Evolutionary conservation across 2,329 filamentous ascomycete species (phyloP).

Genomic region (Aureobasidium sp.): DNA sequence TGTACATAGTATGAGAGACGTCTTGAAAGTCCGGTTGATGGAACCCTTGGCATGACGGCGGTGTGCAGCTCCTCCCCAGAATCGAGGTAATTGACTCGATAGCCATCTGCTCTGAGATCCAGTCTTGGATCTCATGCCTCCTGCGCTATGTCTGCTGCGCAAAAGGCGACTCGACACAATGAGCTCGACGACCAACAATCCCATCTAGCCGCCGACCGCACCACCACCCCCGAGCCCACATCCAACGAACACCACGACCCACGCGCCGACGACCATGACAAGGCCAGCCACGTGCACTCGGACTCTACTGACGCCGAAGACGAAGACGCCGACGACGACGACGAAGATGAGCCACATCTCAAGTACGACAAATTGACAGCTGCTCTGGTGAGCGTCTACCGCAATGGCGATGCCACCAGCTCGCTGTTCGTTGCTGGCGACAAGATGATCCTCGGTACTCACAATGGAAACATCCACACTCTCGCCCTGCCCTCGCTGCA

Average conservation of each 20-base stretch:
- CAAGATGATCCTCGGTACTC: constrained; percentile 95
- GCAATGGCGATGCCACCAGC: constrained; percentile 92
- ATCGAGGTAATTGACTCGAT: neutral
- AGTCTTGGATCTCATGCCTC: constrained; percentile 19
- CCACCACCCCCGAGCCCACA: constrained; percentile 40
- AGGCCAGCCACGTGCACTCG: neutral
- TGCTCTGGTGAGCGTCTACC: constrained; percentile 71
- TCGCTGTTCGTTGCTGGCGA: constrained; percentile 84
- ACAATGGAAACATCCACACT: constrained; percentile 94
- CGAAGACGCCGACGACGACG: constrained; percentile 35
- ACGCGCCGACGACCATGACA: neutral
- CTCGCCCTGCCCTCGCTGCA: constrained; percentile 76
- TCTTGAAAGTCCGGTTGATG: neutral
- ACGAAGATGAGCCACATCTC: constrained; percentile 84
- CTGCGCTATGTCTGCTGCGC: constrained; percentile 29
- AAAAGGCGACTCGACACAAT: constrained; percentile 19
- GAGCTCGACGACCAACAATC: neutral
- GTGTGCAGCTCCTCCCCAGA: neutral
- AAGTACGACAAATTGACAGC: constrained; percentile 87
- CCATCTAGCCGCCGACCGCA: constrained; percentile 21
- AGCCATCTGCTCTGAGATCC: neutral
- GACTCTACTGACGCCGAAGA: constrained; percentile 28
- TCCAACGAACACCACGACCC: rapidly evolving
- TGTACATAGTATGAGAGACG: neutral
- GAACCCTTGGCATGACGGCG: neutral